A percentile compares a stretch with the other conserved stretches of the same genome.
These are phyloP conservation scores for Colletotrichum liriopes DNA, from an alignment of 2,329 filamentous ascomycete genomes.

Conservation along the genomic window DNA sequence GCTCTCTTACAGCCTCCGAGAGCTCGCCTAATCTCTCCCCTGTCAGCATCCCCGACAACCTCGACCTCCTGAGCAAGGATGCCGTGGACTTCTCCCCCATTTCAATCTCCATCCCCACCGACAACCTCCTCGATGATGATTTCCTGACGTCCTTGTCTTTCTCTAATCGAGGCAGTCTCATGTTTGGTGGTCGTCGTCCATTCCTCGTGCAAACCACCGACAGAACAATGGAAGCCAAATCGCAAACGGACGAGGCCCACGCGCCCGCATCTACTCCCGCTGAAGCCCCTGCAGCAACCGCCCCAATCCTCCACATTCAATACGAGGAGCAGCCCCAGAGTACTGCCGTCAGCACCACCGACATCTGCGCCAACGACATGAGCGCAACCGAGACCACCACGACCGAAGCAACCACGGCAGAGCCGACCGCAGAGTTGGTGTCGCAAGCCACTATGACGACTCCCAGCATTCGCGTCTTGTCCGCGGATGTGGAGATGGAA, in stretches of 20 bases:
- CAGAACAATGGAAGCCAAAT: conserved; percentile 29
- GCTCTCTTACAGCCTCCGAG: conserved; percentile 42
- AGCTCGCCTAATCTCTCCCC: conserved; percentile 44
- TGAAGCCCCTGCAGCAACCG: conserved; percentile 15
- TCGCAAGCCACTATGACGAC: conserved; percentile 45
- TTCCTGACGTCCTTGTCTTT: conserved; percentile 71
- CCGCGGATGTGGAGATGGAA: conserved; percentile 72
- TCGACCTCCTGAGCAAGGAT: conserved; percentile 46
- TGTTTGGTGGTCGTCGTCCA: conserved; percentile 63
- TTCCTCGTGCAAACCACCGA: conserved; percentile 31
- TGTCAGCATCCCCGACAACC: conserved; percentile 42
- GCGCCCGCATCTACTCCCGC: conserved; percentile 16
- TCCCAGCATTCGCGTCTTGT: conserved; percentile 68
- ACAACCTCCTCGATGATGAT: conserved; percentile 71
- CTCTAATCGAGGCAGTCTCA: conserved; percentile 75
- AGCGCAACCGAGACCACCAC: conserved; percentile 4
- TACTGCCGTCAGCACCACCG: conserved; percentile 20
- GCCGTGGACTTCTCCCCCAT: conserved; percentile 63
- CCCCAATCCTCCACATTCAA: conserved; percentile 33
- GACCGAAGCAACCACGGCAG: conserved; percentile 31
- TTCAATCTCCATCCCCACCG: conserved; percentile 70
- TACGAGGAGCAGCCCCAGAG: conserved; percentile 32
- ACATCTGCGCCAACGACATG: conserved; percentile 3
- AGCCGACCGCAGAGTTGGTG: conserved; percentile 41
- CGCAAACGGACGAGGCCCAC: conserved; percentile 22